A percentile compares a stretch with the other conserved stretches of the same genome.
Conservation (phyloP, 352 stramenopile species). For the Phytopythium oedochilum region DNA sequence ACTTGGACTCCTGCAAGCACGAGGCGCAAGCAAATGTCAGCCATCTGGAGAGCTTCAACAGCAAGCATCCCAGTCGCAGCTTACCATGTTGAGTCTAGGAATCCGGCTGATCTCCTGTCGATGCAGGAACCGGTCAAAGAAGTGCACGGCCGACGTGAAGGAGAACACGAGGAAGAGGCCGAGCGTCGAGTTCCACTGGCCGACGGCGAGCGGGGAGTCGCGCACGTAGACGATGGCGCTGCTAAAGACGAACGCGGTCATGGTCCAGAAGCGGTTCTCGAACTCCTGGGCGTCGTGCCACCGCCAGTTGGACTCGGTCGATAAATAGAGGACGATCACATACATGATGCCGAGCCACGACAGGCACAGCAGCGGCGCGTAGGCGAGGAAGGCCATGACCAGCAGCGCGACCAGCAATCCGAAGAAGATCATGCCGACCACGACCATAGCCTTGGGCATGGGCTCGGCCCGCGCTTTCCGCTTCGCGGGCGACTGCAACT, state of each 20-base stretch:
- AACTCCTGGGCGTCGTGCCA: constrained; percentile 92
- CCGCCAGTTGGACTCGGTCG: constrained; percentile 79
- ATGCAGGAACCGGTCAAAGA: constrained; percentile 80
- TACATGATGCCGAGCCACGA: constrained; percentile 82
- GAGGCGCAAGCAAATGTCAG: constrained; percentile 1
- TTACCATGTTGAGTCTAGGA: constrained; percentile 43
- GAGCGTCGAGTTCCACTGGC: constrained; percentile 64
- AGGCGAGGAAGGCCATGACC: constrained; percentile 81
- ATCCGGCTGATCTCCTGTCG: constrained; percentile 66
- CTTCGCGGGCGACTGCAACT: constrained; percentile 22
- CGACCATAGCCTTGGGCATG: constrained; percentile 54
- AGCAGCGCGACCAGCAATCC: constrained; percentile 55
- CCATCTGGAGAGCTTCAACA: neutral
- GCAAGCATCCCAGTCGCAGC: neutral
- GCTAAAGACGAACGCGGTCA: constrained; percentile 92
- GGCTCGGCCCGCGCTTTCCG: constrained; percentile 29
- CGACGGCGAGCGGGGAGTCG: constrained; percentile 89
- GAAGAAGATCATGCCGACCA: constrained; percentile 68
- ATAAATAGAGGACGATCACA: constrained; percentile 76
- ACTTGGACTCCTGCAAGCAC: constrained; percentile 28
- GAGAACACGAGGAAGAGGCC: constrained; percentile 72
- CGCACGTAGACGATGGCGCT: constrained; percentile 92
- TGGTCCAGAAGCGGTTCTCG: constrained; percentile 97
- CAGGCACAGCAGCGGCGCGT: constrained; percentile 71
- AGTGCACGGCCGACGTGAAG: constrained; percentile 78